phyloP scores from a whole-genome alignment of 164 flowering plant species.

The Dillenia suffruticosa region DNA sequence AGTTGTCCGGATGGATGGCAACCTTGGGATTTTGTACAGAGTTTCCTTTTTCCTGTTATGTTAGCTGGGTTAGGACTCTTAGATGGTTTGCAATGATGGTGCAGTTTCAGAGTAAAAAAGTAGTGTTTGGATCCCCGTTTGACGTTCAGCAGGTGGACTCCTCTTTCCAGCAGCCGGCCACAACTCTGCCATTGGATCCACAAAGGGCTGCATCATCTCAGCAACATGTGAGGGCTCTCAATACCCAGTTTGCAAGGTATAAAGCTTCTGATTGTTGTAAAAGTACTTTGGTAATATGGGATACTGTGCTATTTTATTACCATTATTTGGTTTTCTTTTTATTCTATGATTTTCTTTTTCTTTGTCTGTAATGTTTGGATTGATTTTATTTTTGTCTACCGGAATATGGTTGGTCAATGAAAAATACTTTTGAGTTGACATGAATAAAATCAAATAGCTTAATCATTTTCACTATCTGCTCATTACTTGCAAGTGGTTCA shows the following conservation, averaged over 20 bases:
- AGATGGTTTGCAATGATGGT: conserved; percentile 5
- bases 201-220: conserved; percentile 61
- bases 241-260: conserved; percentile 89
- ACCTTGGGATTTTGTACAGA: conserved; percentile 2
- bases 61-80: too few species aligned
- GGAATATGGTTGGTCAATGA: too few species aligned
- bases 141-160: conserved; percentile 44
- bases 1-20: neutral
- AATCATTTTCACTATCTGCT: too few species aligned
- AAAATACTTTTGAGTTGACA: too few species aligned
- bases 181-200: conserved; percentile 34
- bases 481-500: too few species aligned
- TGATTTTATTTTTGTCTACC: neutral
- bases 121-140: conserved; percentile 44
- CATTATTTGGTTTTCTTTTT: neutral
- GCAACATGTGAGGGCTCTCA: conserved; percentile 95
- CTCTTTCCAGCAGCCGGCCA: conserved; percentile 25
- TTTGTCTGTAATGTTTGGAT: neutral
- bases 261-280: too few species aligned
- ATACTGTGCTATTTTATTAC: too few species aligned
- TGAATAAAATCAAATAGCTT: too few species aligned
- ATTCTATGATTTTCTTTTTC: neutral
- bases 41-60: neutral
- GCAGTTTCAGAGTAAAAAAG: conserved; percentile 64
- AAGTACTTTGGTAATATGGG: too few species aligned